Base-by-base conservation (phyloP, 345 rosid species). In the Erucastrum elatum region DNA sequence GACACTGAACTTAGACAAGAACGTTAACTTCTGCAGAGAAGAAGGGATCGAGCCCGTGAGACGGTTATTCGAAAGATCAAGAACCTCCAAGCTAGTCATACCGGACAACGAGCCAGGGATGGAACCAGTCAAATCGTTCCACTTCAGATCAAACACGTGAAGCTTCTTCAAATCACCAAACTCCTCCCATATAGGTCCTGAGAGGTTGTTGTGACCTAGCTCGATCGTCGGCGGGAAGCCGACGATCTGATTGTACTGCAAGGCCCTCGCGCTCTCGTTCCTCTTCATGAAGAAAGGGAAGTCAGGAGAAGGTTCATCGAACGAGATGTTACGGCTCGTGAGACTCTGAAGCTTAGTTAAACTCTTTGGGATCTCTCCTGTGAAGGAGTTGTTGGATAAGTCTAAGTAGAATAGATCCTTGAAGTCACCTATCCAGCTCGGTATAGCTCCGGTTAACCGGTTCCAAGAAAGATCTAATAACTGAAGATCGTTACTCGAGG, bases 391-490 rank as follows among this genome's bases (percentile, higher is more conserved):
- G 72, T 91, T 90, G 0, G 94, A 90, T 16, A 90, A 72, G 80
- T 90, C 94, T 82, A 89, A 73, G 86, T 87, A 89, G 85, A 91
- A 91, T 7, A 91, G 85, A 76, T 72, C 55, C 13, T 33, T 55
- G 66, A 83, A 86, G 8, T 35, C 56, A 31, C 88, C 90, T 37
- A 91, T 41, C 93, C 96, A 91, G 25, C 27, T 41, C 1, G 93
- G 96, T 63, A 91, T 85, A 30, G 64, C 15, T 44, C 90, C 90
- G 0, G 60, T 39, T 84, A 91, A 80, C 33, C 4, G 84, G 58
- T 91, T 91, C 98, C 96, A 91, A 3, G 98, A 93, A 69, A 93
- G 84, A 87, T 93, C 98, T 77, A 93, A 68, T 79, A 93, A 37
- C 86, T 91, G 92, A 86, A 93, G 86, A 8, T 86, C 81, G 10